Conservation (phyloP, 78 protist species). For the Guillardia theta region DNA sequence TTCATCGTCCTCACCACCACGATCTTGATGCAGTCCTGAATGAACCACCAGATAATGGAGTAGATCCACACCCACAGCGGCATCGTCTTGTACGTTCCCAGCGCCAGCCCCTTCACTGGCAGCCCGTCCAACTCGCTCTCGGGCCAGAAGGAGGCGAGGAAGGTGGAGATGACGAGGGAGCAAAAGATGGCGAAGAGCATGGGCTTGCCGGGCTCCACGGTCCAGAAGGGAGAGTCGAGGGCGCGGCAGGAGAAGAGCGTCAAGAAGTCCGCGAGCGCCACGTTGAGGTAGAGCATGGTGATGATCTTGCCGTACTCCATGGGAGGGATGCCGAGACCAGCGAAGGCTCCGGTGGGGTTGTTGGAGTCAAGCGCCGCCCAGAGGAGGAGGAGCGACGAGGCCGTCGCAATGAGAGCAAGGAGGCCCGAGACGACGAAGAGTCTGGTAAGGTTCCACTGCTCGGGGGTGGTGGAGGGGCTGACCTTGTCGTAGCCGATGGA, state of each 20-base stretch:
- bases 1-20: neutral
- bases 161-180: neutral
- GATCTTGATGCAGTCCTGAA: neutral
- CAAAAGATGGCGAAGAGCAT: neutral
- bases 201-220: neutral
- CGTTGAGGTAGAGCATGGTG: constrained; percentile 41
- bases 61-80: constrained; percentile 22
- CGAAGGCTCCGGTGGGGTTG: neutral
- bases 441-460: neutral
- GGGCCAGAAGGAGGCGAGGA: constrained; percentile 27
- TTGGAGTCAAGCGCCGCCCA: constrained; percentile 31
- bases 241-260: constrained; percentile 53
- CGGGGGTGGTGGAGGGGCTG: neutral
- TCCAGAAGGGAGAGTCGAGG: constrained; percentile 23
- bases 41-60: neutral
- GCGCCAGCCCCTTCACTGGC: constrained; percentile 23
- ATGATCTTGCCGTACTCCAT: neutral
- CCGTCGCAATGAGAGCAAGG: neutral
- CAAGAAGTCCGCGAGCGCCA: constrained; percentile 37
- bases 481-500: constrained; percentile 49
- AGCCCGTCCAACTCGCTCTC: neutral
- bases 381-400: constrained; percentile 17
- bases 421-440: neutral
- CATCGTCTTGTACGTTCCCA: neutral
- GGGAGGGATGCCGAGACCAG: neutral